A percentile compares a stretch with the other conserved stretches of the same genome.
These are phyloP conservation scores for Tolypocladium album DNA, from an alignment of 2,329 filamentous ascomycete genomes.

Conservation along the genomic window DNA sequence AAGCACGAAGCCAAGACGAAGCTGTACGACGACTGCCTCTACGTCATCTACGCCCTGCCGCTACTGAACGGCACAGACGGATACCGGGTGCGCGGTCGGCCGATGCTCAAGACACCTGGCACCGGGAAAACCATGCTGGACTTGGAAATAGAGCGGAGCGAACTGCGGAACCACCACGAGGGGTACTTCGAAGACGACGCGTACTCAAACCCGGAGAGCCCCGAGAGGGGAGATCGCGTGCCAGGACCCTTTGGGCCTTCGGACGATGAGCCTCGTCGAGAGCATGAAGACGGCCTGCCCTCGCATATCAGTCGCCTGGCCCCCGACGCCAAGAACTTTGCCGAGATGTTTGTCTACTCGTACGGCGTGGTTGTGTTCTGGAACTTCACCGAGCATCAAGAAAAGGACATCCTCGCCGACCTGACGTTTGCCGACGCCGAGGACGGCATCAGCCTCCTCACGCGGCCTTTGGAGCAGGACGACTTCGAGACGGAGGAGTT, in stretches of 20 bases:
- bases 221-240: slow-evolving; percentile 17
- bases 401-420: slow-evolving; percentile 93
- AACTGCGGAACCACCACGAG: slow-evolving; percentile 79
- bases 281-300: slow-evolving; percentile 28
- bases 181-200: slow-evolving; percentile 76
- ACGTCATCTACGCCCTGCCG: slow-evolving; percentile 88
- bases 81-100: slow-evolving; percentile 80
- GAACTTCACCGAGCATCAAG: slow-evolving; percentile 95
- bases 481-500: slow-evolving; percentile 98
- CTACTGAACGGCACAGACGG: slow-evolving; percentile 77
- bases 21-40: slow-evolving; percentile 94
- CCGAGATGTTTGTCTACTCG: slow-evolving; percentile 93
- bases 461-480: slow-evolving; percentile 69
- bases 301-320: slow-evolving; percentile 49
- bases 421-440: slow-evolving; percentile 75
- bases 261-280: slow-evolving; percentile 16
- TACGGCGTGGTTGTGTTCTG: slow-evolving; percentile 98
- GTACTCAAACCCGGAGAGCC: slow-evolving; percentile 28
- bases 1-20: slow-evolving; percentile 89
- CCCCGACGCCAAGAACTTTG: slow-evolving; percentile 67
- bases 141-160: slow-evolving; percentile 90
- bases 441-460: slow-evolving; percentile 55
- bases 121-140: slow-evolving; percentile 83
- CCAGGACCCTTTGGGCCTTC: slow-evolving; percentile 18
- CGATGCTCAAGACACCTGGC: slow-evolving; percentile 83